Evolutionary conservation across 177 flowering plant species (phyloP), one percentile per base, ranked within the genome.

Genomic region (Telopea speciosissima): DNA sequence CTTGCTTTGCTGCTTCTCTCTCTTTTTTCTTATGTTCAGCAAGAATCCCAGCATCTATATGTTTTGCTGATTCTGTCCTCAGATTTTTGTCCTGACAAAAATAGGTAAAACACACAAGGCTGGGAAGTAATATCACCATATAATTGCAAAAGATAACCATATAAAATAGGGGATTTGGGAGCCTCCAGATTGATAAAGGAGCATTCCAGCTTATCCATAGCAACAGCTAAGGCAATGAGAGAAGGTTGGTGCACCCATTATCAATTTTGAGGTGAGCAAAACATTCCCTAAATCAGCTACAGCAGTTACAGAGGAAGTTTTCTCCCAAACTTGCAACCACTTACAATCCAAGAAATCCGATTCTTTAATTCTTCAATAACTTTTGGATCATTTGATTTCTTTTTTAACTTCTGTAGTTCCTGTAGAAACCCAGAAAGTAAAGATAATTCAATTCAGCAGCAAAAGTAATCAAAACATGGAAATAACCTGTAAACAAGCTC

Each of bases 11-110:
- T 12, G 93, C 96, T 79, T 92, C 96, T 75, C 95, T 85, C 77
- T 90, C 98, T 79, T 85, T 88, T 85, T 86, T 91, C 85, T 90
- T 93, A 81, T 95, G 99, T 77, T 86, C 87, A 40, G 91, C 69
- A 36, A 95, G 72, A 76, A 92, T 90, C 21, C 82, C 75, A 31
- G 79, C 80, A 62, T 88, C 90, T 65, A 72, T 69, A 22, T 67
- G 77, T 76, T 83, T 87, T 24, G 81, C 22, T 52, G 89, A 76
- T 2, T 79, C 88, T 62, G 78, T 73, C 68, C 85, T 95, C 56
- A 91, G 63, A 70, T 87, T 93, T 63, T 85, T 90, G 70, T 89
- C 90, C 96, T 94, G 80, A 11, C 54, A 54, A 44, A 70, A 74
- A 58, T 49, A 19, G n/a, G 8, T 16, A 28, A 16, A n/a, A 63